Base-by-base conservation (phyloP, 2,329 filamentous ascomycete species). In the Microcyclospora pomicola region DNA sequence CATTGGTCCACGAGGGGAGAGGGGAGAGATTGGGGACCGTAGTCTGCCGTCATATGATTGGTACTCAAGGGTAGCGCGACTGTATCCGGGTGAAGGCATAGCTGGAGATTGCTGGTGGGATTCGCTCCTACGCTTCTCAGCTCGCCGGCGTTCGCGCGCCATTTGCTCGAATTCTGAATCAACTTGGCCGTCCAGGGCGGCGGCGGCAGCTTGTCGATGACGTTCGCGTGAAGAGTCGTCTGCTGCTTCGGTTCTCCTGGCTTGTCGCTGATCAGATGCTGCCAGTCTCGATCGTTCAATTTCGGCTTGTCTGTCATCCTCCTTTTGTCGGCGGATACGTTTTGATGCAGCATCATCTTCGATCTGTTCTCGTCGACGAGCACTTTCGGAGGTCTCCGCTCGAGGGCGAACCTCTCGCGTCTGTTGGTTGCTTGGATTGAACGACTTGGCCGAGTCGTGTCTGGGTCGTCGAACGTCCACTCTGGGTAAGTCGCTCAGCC, bases 401-500 rank as follows among this genome's bases (percentile, higher is more conserved):
- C 19, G 19, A 5, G 19, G 19, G 7, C 19, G 19, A 24, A 24
- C 19, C 19, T 24, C 19, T 24, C 19, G 19, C 5, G 19, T 24
- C 7, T 24, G 19, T 24, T 24, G 4, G 19, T 24, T 7, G 19
- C 19, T 24, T 24, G 19, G 7, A 7, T 24, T 24, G 19, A 24
- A 24, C 5, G 19, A 24, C 19, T 24, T 42, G 16, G 36, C 46
- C 14, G 44, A 42, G 16, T 50, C 43, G 31, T 39, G 42, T 10
- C 7, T 24, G 19, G 19, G 19, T 24, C 40, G 44, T 12, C 35
- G 24, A 30, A 40, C 34, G 15, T 36, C 32, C 6, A 46, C 15
- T 15, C 37, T 41, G 12, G 46, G 43, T 3, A 47, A 31, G 9
- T 42, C 36, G 32, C 47, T 50, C 5, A 51, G 40, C 13, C 47